phyloP scores from a whole-genome alignment of 1,284 basidiomycete genomes.

The Leccinum variabile region DNA sequence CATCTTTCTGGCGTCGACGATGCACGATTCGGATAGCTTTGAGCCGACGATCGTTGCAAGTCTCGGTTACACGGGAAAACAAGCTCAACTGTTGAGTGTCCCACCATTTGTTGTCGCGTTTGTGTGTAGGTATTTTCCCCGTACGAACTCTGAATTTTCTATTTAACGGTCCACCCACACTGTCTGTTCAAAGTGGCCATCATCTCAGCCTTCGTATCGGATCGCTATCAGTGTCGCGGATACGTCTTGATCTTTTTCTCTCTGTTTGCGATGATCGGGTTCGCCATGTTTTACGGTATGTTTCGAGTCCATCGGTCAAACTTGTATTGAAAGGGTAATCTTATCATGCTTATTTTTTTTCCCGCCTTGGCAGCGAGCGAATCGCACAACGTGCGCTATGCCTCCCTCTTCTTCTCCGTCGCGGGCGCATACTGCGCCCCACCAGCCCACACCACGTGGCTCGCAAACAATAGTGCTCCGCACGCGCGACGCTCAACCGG shows the following conservation, averaged over 20 bases:
- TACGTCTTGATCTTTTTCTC: slow-evolving; percentile 39
- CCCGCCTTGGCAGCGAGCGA: slow-evolving; percentile 15
- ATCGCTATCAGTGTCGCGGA: slow-evolving; percentile 46
- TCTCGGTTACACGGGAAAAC: slow-evolving; percentile 45
- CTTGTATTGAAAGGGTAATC: background rate
- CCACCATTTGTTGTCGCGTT: slow-evolving; percentile 50
- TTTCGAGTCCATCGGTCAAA: background rate
- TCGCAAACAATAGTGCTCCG: slow-evolving; percentile 58
- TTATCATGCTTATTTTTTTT: background rate
- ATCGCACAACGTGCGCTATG: slow-evolving; percentile 44
- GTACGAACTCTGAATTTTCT: background rate
- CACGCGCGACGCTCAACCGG: slow-evolving; percentile 54
- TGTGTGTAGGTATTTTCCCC: slow-evolving; percentile 32
- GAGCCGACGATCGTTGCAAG: slow-evolving; percentile 50
- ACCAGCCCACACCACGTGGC: slow-evolving; percentile 50
- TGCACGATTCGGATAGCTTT: slow-evolving; percentile 39
- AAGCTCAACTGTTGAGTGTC: slow-evolving; percentile 50
- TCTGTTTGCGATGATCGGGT: slow-evolving; percentile 43
- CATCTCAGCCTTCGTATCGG: slow-evolving; percentile 42
- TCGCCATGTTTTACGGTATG: slow-evolving; percentile 49
- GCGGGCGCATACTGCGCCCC: slow-evolving; percentile 46
- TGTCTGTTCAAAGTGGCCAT: slow-evolving; percentile 29
- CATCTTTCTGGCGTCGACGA: background rate
- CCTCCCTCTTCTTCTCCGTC: slow-evolving; percentile 51
- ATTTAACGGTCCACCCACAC: background rate